These are phyloP conservation scores for Fusarium zealandicum DNA, from an alignment of 2,329 filamentous ascomycete species.

Conservation along the genomic window DNA sequence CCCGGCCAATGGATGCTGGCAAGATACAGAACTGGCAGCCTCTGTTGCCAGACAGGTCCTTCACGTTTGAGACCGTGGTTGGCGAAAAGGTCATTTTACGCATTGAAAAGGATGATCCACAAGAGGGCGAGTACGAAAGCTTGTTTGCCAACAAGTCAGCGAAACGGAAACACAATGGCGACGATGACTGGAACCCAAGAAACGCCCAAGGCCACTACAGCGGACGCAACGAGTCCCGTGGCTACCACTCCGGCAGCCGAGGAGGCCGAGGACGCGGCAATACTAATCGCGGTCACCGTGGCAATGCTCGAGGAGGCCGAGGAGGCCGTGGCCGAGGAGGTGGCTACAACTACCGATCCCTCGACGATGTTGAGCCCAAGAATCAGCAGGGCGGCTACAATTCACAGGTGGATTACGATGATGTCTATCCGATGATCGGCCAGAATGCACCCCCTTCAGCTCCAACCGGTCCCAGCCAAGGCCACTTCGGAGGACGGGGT, in stretches of 20 bases:
- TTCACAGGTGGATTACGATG: conserved; percentile 57
- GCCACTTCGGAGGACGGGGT: conserved; percentile 23
- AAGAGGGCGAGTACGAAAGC: conserved; percentile 69
- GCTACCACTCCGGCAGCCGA: conserved; percentile 53
- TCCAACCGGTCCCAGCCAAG: conserved; percentile 36
- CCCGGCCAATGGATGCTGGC: conserved; percentile 78
- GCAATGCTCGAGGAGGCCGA: conserved; percentile 50
- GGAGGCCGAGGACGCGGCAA: conserved; percentile 50
- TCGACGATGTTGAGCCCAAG: conserved; percentile 68
- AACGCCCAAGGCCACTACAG: conserved; percentile 45
- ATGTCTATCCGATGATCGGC: conserved; percentile 45
- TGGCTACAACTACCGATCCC: conserved; percentile 66
- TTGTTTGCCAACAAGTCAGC: conserved; percentile 65
- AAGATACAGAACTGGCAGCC: conserved; percentile 87
- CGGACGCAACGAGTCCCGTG: conserved; percentile 52
- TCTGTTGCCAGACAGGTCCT: conserved; percentile 71
- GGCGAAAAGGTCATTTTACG: conserved; percentile 85
- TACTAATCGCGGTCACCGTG: conserved; percentile 48
- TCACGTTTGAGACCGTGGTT: conserved; percentile 82
- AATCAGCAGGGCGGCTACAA: conserved; percentile 54
- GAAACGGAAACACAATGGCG: conserved; percentile 64
- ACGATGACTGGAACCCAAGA: conserved; percentile 52
- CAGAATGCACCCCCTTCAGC: conserved; percentile 34
- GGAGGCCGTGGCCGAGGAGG: conserved; percentile 57
- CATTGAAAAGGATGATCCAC: conserved; percentile 74